Base-by-base conservation (phyloP, 2,329 filamentous ascomycete species). In the Trichoderma koningii region DNA sequence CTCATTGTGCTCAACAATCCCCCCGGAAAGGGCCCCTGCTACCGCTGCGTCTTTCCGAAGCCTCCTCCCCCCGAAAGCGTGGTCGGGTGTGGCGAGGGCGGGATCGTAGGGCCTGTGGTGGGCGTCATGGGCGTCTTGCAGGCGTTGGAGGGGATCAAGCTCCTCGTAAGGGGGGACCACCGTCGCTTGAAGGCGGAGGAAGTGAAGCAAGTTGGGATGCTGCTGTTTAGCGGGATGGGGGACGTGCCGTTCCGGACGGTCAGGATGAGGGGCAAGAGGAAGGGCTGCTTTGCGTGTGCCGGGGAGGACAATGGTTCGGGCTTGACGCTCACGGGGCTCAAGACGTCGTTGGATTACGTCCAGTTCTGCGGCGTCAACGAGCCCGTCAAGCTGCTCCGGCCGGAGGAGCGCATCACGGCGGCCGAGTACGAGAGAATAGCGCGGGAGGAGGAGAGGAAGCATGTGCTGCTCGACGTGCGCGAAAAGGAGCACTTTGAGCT, bases 121-220 rank as follows among this genome's bases (percentile, higher is more conserved):
- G 95, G 95, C 0, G 84, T 88, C 0, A 97, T 99, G 92, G 95
- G 95, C 7, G 88, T 97, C 0, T 78, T 98, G 64, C 95, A 98
- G 79, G 94, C 95, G 0, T 80, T 96, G 1, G 93, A 98, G 77
- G 88, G 92, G 0, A 88, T 98, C 71, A 95, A 96, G 74, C 76
- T 97, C n/a, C 82, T 97, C 17, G 83, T 86, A 0, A 72, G 79
- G 34, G 74, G 72, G 3, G 71, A 71, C 6, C 66, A 38, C 12
- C 30, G 72, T 9, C 34, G 72, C 9, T 38, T 47, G 15, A 68
- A 65, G 3, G 69, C 68, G 0, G 69, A 70, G 4, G 60, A 30
- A 0, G 70, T 72, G 5, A 64, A 67, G 4, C 69, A 73, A 5
- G 75, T 69, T 0, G 73, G 73, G 10, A 76, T 83, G 63, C 73